phyloP scores from a whole-genome alignment of 306 rosid genomes.

The Begonia fuchsioides region DNA sequence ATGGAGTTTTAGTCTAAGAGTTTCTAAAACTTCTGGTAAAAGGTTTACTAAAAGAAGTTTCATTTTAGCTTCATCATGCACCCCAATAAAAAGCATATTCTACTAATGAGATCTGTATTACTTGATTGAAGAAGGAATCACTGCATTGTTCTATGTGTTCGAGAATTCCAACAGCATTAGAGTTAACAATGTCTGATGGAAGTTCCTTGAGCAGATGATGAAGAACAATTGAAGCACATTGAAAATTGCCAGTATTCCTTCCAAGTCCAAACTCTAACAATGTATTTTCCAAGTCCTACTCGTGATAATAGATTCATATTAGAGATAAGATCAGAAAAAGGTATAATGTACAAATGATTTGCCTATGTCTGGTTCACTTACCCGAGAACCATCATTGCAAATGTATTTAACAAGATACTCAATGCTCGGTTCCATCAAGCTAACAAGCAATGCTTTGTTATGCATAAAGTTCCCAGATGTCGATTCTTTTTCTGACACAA shows the following conservation, averaged over 20 bases:
- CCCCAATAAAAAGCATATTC: too few species aligned
- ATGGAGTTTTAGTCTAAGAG: too few species aligned
- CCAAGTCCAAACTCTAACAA: slow-evolving; percentile 63
- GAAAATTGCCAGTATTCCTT: slow-evolving; percentile 37
- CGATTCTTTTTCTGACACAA: slow-evolving; percentile 28
- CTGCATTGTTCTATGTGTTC: slow-evolving; percentile 52
- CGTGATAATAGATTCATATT: slow-evolving; percentile 8
- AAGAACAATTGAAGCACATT: slow-evolving; percentile 58
- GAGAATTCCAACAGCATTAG: slow-evolving; percentile 46
- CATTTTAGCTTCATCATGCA: too few species aligned
- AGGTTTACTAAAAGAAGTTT: too few species aligned
- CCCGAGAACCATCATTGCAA: slow-evolving; percentile 59
- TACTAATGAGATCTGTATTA: slow-evolving; percentile 15
- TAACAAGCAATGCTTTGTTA: slow-evolving; percentile 33
- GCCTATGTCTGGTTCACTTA: slow-evolving; percentile 15
- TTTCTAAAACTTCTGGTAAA: too few species aligned
- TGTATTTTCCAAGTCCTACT: slow-evolving; percentile 40
- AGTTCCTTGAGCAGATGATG: slow-evolving; percentile 87
- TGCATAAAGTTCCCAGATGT: slow-evolving; percentile 16
- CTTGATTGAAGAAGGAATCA: slow-evolving; percentile 72
- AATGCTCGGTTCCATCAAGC: slow-evolving; percentile 72
- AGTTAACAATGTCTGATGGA: slow-evolving; percentile 49
- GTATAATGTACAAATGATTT: not conserved
- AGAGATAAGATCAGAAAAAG: not conserved
- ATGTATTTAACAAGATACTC: slow-evolving; percentile 67